Evolutionary conservation across 106 monocot genomes (phyloP), one percentile per base, ranked within the genome.

Genomic region (Ottelia alismoides): DNA sequence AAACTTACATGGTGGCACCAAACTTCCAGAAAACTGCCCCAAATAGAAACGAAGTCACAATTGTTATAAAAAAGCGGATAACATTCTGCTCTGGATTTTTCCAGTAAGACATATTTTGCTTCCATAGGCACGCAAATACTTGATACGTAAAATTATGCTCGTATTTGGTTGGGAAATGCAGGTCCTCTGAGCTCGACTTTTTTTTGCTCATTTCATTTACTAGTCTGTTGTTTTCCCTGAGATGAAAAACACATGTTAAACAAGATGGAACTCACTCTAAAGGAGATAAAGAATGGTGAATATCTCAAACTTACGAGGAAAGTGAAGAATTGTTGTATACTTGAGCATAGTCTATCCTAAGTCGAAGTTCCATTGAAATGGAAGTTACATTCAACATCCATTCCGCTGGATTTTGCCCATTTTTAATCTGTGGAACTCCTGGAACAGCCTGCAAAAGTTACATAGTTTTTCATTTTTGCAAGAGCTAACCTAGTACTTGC

Each of bases 341-440:
- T 7, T 60, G 28, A 28, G 70, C 78, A 70, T 74, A 83, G 49
- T 83, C 71, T 59, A 68, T 27, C 30, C 58, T 63, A 63, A 78
- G 74, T 49, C 31, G 70, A 25, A 66, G 51, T 71, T 78, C 82
- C 50, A 53, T 64, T 53, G 74, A 69, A 58, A 43, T 57, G 31
- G 82, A 70, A 30, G 58, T 83, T 25, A 83, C 59, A 65, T 83
- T 78, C 32, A 78, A 58, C 82, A 83, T 83, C 82, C 82, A 78
- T 26, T 73, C 74, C 68, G 78, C 82, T 26, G 82, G 82, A 67
- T 78, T 83, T 47, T 83, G 70, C 47, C 68, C 74, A 51, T 68
- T 27, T 23, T 27, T 27, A 28, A 83, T 78, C 49, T 43, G 52
- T 63, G 54, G 31, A 49, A 83, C 52, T 26, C 74, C 78, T 48